These are phyloP conservation scores for Lepidium sativum DNA, from an alignment of 345 rosid genomes.

Conservation along the genomic window DNA sequence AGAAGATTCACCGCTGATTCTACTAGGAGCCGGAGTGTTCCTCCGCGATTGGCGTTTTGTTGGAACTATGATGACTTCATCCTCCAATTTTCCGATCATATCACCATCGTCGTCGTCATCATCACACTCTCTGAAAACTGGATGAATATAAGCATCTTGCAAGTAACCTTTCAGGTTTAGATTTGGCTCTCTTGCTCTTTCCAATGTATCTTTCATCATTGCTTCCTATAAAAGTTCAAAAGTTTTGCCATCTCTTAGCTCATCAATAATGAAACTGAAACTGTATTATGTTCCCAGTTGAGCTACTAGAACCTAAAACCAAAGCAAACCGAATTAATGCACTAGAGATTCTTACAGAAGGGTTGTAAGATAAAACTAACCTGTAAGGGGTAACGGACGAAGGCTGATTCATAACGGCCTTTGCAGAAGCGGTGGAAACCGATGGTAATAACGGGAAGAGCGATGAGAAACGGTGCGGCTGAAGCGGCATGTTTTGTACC, in stretches of 20 bases:
- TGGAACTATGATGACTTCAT: constrained; percentile 55
- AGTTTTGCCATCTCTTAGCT: not conserved
- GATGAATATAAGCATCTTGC: constrained; percentile 71
- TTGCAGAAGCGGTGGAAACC: constrained; percentile 60
- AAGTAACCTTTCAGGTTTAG: constrained; percentile 65
- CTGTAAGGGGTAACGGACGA: constrained; percentile 65
- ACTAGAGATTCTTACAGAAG: not conserved
- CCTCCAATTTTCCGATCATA: constrained; percentile 25
- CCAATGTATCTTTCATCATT: constrained; percentile 88
- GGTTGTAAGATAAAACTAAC: constrained; percentile 24
- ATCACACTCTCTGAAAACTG: constrained; percentile 42
- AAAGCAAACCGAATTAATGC: not conserved
- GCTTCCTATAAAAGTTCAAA: constrained; percentile 54
- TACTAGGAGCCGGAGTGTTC: constrained; percentile 50
- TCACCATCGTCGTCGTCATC: constrained; percentile 31
- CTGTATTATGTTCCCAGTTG: not conserved
- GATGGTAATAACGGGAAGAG: constrained; percentile 64
- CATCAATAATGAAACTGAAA: not conserved
- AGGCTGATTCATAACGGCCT: constrained; percentile 76
- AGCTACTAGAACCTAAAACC: not conserved
- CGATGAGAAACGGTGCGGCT: constrained; percentile 69
- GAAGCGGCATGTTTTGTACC: constrained; percentile 47
- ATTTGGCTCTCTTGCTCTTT: constrained; percentile 66
- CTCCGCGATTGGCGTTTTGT: constrained; percentile 55
- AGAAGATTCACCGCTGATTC: constrained; percentile 34